Base-by-base conservation (phyloP, 2,329 filamentous ascomycete genomes). In the Scedosporium minutisporum region DNA sequence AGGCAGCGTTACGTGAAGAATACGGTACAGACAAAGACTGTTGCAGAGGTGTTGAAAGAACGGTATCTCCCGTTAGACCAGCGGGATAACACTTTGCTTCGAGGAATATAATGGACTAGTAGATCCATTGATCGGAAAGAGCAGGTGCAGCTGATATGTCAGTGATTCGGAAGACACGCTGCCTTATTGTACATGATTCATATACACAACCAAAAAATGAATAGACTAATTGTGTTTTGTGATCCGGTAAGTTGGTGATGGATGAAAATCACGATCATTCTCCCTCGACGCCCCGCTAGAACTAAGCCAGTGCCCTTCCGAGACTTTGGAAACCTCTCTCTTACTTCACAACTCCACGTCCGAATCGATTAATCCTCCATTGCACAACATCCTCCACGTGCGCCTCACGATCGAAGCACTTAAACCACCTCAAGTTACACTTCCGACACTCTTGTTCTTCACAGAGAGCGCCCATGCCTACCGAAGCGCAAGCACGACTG, bases 41-140 rank as follows among this genome's bases (percentile, higher is more conserved):
- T 82, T 21, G 77, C 82, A 65, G 79, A 85, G 69, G 75, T 78
- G 51, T 71, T 87, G 61, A 77, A 74, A 58, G 81, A 85, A 69
- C 75, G 84, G 67, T 87, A 87, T 68, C 77, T 71, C 66, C 78
- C 78, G 0, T 71, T 82, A 64, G 76, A 78, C 51, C 67, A 77
- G 69, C 74, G 76, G 67, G 77, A 81, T 65, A 77, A 78, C 64
- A 74, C 76, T 29, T 71, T 75, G 62, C 70, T 81, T 64, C 71
- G 78, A 67, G 77, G 77, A 14, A 14, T 62, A 62, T 62, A 10
- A 23, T 58, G 27, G 10, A 6, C 27, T 58, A 10, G 27, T 3
- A 41, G 5, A 14, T 4, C 51, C 23, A 27, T 25, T 27, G 25
- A 42, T 60, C 4, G 53, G n/a, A 27, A 46, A 25, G 41, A 29